Evolutionary conservation across 2,329 filamentous ascomycete genomes (phyloP).

Genomic region (Aspergillus costaricaensis): DNA sequence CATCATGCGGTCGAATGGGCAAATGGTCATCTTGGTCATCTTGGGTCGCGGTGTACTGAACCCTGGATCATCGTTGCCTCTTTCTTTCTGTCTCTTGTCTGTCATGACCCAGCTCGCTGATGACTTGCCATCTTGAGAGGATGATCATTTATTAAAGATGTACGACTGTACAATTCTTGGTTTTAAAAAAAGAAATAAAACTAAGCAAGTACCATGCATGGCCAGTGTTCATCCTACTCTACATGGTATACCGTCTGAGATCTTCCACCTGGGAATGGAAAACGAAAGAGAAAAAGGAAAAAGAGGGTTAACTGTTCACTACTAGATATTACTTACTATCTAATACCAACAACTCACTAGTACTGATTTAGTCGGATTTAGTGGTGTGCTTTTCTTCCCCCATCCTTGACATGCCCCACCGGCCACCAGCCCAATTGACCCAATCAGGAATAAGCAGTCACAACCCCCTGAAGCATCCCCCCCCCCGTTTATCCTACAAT

Average conservation of each 20-base stretch:
- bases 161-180: neutral
- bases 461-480: neutral
- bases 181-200: too few relatives aligned
- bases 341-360: neutral
- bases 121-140: neutral
- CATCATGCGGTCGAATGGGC: conserved; percentile 12
- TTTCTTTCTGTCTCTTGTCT: neutral
- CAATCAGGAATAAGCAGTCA: neutral
- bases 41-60: neutral
- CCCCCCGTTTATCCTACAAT: neutral
- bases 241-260: neutral
- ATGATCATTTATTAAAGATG: too few relatives aligned
- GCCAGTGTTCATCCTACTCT: too few relatives aligned
- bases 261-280: neutral
- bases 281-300: too few relatives aligned
- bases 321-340: too few relatives aligned
- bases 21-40: neutral
- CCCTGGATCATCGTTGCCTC: neutral
- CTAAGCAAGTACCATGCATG: too few relatives aligned
- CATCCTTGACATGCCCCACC: conserved; percentile 7
- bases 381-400: neutral
- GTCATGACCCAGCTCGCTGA: neutral
- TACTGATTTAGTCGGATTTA: neutral
- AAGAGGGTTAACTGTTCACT: too few relatives aligned
- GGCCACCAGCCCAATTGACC: neutral